Base-by-base conservation (phyloP, 176 grass and related monocot species). In the Melocanna baccifera region DNA sequence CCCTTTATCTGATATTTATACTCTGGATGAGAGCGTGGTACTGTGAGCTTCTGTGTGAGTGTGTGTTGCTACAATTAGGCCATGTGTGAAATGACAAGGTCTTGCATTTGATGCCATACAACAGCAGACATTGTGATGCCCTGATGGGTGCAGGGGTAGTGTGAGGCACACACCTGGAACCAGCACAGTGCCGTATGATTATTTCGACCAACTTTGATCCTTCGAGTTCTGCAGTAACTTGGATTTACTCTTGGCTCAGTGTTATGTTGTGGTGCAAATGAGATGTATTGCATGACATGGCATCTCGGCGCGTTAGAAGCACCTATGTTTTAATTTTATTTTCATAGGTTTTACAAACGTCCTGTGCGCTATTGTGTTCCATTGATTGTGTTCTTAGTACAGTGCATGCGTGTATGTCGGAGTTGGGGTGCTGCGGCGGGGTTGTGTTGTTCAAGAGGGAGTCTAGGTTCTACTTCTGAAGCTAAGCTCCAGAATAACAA, bases 121-220 rank as follows among this genome's bases (percentile, higher is more conserved):
- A 52, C 1, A 48, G 28, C 41, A 26, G 42, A 36, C 69, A 71
- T n/a, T 76, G 82, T 29, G 28, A 63, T 74, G 20, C 3, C 1
- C 51, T 66, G 7, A 8, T 77, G n/a, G 5, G 1, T 63, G 9
- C 67, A 75, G 51, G 59, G 22, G n/a, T 10, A 63, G 26, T 30
- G 16, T 52, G 23, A 37, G 37, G 11, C 63, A 56, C 25, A 12
- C 55, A 56, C 53, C 80, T 83, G 23, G 28, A 88, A 46, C 86
- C 45, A 73, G 19, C 26, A 72, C 12, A 63, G 18, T 11, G 5
- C 19, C 58, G 45, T 76, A 16, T 23, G 67, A 73, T 64, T 72
- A 23, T 55, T 19, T 41, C 0, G 50, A 40, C 20, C 10, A 83
- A 11, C 67, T 77, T 50, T 66, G 36, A 34, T 66, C 19, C 16